Evolutionary conservation across 805 yeast species (phyloP).

Genomic region (Kazachstania viticola): DNA sequence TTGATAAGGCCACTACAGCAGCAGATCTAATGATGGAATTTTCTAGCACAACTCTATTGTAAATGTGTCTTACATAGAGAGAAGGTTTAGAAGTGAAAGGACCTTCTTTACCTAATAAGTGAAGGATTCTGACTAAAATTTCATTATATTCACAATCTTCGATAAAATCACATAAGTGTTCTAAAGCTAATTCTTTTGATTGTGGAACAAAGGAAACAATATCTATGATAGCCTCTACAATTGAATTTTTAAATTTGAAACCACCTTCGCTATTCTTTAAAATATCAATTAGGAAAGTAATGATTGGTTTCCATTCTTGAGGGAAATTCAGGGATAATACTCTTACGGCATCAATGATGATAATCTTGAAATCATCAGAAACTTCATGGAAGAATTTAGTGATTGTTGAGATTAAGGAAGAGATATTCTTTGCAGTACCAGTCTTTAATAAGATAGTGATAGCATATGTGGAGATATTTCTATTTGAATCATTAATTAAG

Average conservation of each 20-base stretch:
- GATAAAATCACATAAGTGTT: constrained; percentile 87
- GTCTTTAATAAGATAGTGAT: constrained; percentile 93
- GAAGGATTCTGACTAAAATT: constrained; percentile 84
- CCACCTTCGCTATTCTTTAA: constrained; percentile 84
- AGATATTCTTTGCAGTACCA: constrained; percentile 82
- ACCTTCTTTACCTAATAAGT: constrained; percentile 88
- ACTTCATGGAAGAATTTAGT: constrained; percentile 85
- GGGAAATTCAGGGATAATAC: constrained; percentile 90
- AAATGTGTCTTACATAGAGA: constrained; percentile 86
- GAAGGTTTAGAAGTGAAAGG: constrained; percentile 81
- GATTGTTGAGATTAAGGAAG: constrained; percentile 78
- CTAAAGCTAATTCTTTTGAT: constrained; percentile 72
- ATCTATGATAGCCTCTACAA: constrained; percentile 88
- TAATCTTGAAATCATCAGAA: constrained; percentile 89
- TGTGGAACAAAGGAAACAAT: constrained; percentile 77
- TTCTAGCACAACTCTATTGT: constrained; percentile 92
- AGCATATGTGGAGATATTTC: constrained; percentile 92
- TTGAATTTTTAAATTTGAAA: constrained; percentile 68
- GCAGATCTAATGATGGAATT: constrained; percentile 92
- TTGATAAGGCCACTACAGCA: constrained; percentile 85
- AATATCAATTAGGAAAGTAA: constrained; percentile 68
- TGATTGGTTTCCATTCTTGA: constrained; percentile 71
- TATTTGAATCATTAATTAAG: constrained; percentile 76
- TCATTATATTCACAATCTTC: constrained; percentile 97
- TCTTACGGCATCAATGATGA: constrained; percentile 90